Evolutionary conservation across 2,329 filamentous ascomycete species (phyloP).

Genomic region (Alternaria rosae): DNA sequence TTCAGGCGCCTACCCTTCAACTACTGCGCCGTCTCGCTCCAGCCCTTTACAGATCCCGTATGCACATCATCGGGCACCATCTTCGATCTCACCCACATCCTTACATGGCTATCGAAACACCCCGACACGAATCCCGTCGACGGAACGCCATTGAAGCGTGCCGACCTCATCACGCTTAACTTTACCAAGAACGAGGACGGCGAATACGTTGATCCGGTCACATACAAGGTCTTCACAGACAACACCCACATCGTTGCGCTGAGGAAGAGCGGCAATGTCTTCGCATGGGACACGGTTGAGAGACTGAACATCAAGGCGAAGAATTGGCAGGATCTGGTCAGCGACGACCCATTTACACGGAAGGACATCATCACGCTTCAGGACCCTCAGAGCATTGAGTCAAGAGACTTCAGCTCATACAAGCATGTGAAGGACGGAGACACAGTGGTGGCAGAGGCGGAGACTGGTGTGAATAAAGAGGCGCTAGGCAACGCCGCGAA

Average conservation of each 20-base stretch:
- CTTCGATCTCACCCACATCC: slow-evolving; percentile 94
- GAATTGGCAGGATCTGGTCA: slow-evolving; percentile 91
- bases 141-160: slow-evolving; percentile 77
- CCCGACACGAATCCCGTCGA: slow-evolving; percentile 91
- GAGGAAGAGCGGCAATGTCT: slow-evolving; percentile 88
- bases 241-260: slow-evolving; percentile 97
- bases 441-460: slow-evolving; percentile 73
- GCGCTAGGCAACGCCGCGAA: slow-evolving; percentile 83
- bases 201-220: slow-evolving; percentile 95
- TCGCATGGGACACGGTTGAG: slow-evolving; percentile 94
- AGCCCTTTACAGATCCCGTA: slow-evolving; percentile 93
- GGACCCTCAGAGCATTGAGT: slow-evolving; percentile 88
- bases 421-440: slow-evolving; percentile 88
- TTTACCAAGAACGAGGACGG: slow-evolving; percentile 91
- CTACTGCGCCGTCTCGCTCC: slow-evolving; percentile 94
- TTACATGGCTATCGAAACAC: slow-evolving; percentile 93
- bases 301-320: slow-evolving; percentile 96
- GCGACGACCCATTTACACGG: slow-evolving; percentile 83
- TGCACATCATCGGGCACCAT: slow-evolving; percentile 88
- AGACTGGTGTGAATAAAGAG: slow-evolving; percentile 75
- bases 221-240: slow-evolving; percentile 96
- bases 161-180: slow-evolving; percentile 87
- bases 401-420: slow-evolving; percentile 84
- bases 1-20: slow-evolving; percentile 96
- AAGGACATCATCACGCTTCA: slow-evolving; percentile 96